Percentiles rank a stretch among this genome's conserved stretches.
Evolutionary conservation across 345 rosid species (phyloP).

Genomic region (Brassica napus): Da-Ae NC_063438.1:274501-275000

Average conservation of each 20-base stretch:
- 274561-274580: constrained; percentile 76
- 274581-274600: constrained; percentile 88
- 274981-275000: constrained; percentile 87
- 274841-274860: constrained; percentile 63
- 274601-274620: constrained; percentile 84
- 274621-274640: constrained; percentile 83
- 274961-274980: constrained; percentile 68
- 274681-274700: constrained; percentile 78
- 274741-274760: constrained; percentile 61
- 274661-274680: constrained; percentile 73
- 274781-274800: constrained; percentile 67
- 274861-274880: constrained; percentile 92
- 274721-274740: constrained; percentile 72
- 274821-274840: constrained; percentile 67
- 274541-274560: constrained; percentile 53
- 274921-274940: constrained; percentile 80
- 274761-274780: constrained; percentile 69
- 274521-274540: background rate
- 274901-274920: constrained; percentile 80
- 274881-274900: constrained; percentile 87
- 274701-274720: constrained; percentile 77
- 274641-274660: constrained; percentile 91
- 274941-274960: constrained; percentile 74
- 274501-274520: background rate
- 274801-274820: constrained; percentile 73